Base-by-base conservation (phyloP, 805 yeast species). In the Kregervanrija fluxuum region DNA sequence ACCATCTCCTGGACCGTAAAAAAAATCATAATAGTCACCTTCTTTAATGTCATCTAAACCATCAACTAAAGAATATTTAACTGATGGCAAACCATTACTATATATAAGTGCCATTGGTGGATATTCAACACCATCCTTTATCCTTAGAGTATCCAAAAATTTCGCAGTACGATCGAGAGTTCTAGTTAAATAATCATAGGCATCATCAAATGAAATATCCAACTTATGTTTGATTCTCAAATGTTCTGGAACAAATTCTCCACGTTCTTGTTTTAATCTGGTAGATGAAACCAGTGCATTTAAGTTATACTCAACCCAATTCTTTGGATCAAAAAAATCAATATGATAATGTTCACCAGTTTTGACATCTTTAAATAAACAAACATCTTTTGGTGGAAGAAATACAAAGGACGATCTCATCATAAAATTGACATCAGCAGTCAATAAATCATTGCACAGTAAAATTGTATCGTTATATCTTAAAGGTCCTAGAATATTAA, bases 1-100 rank as follows among this genome's bases (percentile, higher is more conserved):
- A 37, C 97, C 97, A 61, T 90, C 97, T 12, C 97, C 97, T 4
- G 87, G 86, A 0, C 95, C 95, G 55, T 86, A 89, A 54, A 74
- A 78, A 54, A 87, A 83, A 54, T 85, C 82, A 50, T 74, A 79
- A 65, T 85, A 89, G 50, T 78, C 74, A 3, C 95, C 96, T 35
- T 74, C 70, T 46, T 66, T 71, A 47, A 90, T 79, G 33, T 79
- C 93, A 37, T 81, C 74, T 10, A 59, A 59, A 5, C 81, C 76
- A 31, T 69, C 60, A 1, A 89, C 93, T 43, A 79, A 66, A 3
- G 87, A 82, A 8, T 91, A 95, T 42, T 93, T 73, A 4, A 87
- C 90, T 0, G 95, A 85, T 0, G 97, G 96, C 1, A 87, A 83
- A 8, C 74, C 70, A 56, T 85, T 79, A 9, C 96, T 95, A 58